These are phyloP conservation scores for Neofusicoccum parvum DNA, from an alignment of 2,329 filamentous ascomycete genomes.

Conservation along the genomic window DNA sequence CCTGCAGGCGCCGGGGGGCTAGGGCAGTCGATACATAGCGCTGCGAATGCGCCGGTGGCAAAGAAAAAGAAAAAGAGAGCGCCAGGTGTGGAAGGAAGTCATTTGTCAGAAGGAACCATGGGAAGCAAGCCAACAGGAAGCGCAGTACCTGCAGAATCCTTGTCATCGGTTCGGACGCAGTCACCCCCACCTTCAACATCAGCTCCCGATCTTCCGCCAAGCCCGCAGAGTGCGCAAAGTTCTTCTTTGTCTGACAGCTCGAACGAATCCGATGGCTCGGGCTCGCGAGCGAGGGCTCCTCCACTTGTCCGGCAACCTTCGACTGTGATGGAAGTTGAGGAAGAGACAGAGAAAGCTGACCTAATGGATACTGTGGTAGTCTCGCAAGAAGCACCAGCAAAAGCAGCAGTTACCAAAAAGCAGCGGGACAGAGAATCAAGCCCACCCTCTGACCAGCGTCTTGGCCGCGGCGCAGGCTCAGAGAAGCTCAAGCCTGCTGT, in stretches of 20 bases:
- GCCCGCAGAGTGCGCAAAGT: slow-evolving; percentile 18
- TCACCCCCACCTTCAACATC: not conserved
- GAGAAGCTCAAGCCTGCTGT: slow-evolving; percentile 3
- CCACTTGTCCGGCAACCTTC: slow-evolving; percentile 44
- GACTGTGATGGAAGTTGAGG: slow-evolving; percentile 49
- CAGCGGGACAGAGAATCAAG: not conserved
- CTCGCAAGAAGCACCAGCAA: slow-evolving; percentile 22
- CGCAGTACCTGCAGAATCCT: slow-evolving; percentile 35
- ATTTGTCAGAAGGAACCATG: slow-evolving; percentile 55
- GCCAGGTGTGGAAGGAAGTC: slow-evolving; percentile 41
- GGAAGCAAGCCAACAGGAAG: slow-evolving; percentile 53
- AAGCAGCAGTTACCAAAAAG: slow-evolving; percentile 11
- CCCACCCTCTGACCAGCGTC: slow-evolving; percentile 26
- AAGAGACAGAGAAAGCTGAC: slow-evolving; percentile 28
- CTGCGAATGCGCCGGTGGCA: slow-evolving; percentile 42
- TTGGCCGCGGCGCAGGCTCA: slow-evolving; percentile 13
- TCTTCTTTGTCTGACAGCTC: slow-evolving; percentile 13
- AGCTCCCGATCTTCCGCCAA: slow-evolving; percentile 5
- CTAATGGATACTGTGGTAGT: too few relatives aligned
- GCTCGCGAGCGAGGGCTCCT: not conserved
- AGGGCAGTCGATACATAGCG: slow-evolving; percentile 39
- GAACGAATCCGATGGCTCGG: not conserved
- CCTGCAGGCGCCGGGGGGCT: slow-evolving; percentile 28
- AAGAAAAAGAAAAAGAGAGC: slow-evolving; percentile 44
- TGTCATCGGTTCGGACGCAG: not conserved